Conservation (phyloP, 306 rosid genomes). For the Prosopis cineraria region DNA sequence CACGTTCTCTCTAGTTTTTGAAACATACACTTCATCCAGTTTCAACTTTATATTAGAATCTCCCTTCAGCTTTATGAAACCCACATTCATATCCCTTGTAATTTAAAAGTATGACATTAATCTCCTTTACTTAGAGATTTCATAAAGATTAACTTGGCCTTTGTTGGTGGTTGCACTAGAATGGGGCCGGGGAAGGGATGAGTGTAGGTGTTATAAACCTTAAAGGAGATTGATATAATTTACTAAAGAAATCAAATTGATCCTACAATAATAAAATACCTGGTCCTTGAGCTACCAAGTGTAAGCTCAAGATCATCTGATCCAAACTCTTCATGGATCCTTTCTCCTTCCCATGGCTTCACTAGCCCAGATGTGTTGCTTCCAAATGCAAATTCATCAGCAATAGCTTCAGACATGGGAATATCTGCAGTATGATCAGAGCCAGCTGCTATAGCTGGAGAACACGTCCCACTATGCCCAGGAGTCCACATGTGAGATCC, state of each 20-base stretch:
- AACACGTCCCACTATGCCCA: conserved; percentile 92
- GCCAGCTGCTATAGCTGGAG: conserved; percentile 84
- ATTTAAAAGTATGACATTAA: not conserved
- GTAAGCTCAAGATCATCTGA: conserved; percentile 96
- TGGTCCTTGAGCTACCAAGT: conserved; percentile 89
- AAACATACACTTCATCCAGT: not conserved
- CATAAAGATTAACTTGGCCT: no score
- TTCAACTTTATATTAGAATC: not conserved
- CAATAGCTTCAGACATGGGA: conserved; percentile 82
- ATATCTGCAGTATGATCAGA: conserved; percentile 77
- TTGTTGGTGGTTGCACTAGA: not conserved
- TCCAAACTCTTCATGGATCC: conserved; percentile 86
- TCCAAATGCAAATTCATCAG: conserved; percentile 96
- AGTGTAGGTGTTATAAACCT: not conserved
- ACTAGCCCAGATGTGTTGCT: conserved; percentile 72
- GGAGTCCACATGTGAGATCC: conserved; percentile 95
- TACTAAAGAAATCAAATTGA: not conserved
- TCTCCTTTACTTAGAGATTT: not conserved
- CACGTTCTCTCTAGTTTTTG: not conserved
- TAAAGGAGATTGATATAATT: not conserved
- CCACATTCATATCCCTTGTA: not conserved
- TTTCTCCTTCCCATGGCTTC: conserved; percentile 98
- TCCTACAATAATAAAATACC: conserved; percentile 43
- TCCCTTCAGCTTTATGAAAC: not conserved
- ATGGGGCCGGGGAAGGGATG: not conserved